Percentiles rank a stretch among this genome's conserved stretches.
Conservation (phyloP, 202 grass and related monocot genomes). For the Carex sylvatica region DNA sequence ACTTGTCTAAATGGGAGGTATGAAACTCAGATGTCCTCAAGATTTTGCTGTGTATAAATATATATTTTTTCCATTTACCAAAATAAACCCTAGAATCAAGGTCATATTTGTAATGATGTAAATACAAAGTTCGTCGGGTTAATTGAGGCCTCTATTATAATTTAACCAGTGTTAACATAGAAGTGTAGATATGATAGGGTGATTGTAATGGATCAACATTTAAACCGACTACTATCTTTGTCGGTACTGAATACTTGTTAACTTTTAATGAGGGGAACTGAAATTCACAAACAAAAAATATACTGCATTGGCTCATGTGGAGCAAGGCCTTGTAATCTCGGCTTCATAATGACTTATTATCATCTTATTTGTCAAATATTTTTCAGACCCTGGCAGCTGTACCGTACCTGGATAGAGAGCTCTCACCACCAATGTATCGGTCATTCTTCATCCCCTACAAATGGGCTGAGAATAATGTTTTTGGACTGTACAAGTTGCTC, state of each 20-base stretch:
- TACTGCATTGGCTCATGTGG: neutral
- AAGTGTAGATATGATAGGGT: neutral
- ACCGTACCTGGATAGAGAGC: conserved; percentile 85
- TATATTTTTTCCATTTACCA: neutral
- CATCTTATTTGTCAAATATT: conserved; percentile 17
- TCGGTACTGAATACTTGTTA: neutral
- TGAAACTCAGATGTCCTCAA: neutral
- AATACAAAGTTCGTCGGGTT: neutral
- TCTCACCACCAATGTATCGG: conserved; percentile 71
- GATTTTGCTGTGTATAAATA: neutral
- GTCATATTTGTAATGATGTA: neutral
- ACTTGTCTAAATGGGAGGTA: conserved; percentile 93
- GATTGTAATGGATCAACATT: neutral
- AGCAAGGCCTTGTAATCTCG: neutral
- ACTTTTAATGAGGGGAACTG: neutral
- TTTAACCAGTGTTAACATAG: neutral
- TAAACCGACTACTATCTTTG: neutral
- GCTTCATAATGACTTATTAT: neutral
- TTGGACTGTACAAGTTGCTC: conserved; percentile 87
- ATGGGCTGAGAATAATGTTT: conserved; percentile 84
- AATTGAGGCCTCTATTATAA: neutral
- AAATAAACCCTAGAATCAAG: neutral
- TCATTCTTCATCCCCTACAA: conserved; percentile 89
- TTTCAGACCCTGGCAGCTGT: conserved; percentile 65
- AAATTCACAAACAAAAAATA: neutral